Evolutionary conservation across 441 rosid species (phyloP), one percentile per base, ranked within the genome.

Genomic region (Arabidopsis hybrid): DNA sequence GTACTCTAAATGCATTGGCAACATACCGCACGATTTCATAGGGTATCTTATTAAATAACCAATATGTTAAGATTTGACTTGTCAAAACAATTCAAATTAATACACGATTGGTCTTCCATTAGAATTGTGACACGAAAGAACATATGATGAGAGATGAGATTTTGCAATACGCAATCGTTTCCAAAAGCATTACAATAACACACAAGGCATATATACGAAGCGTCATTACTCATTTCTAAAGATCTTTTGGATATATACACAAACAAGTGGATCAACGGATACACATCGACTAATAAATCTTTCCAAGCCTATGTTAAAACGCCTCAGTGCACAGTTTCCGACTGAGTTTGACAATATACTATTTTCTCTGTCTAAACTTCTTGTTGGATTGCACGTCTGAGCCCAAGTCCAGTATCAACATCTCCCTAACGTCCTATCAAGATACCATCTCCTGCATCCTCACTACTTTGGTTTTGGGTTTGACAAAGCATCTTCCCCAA

Each of bases 391-490:
- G 60, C 84, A 36, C 62, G 90, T 80, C 97, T 85, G 55, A 78
- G 67, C 78, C 95, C 82, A 73, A 92, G 58, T 36, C 94, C 92
- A 17, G 77, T 76, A 31, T 89, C 89, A 14, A 49, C 85, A 63
- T 85, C 96, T 73, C 80, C 57, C 8, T 84, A 85, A 43, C 74
- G 55, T 43, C 9, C 83, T 65, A 85, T 81, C 69, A 83, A 63
- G 31, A 75, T 57, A 13, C 67, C 79, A 34, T 0, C 74, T 17
- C 57, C 47, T 60, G 38, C 71, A 59, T 72, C 63, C 31, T 63
- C 74, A 17, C 42, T 63, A 49, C 67, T 65, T 51, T 71, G 67
- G 58, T 36, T 71, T 43, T 21, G 57, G 61, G 50, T 65, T 58
- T 17, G 42, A 55, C 75, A 64, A 64, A 17, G 26, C 26, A 70